These are phyloP conservation scores for Erigeron philadelphicus DNA, from an alignment of 140 eudicot genomes.

Conservation along the genomic window DNA sequence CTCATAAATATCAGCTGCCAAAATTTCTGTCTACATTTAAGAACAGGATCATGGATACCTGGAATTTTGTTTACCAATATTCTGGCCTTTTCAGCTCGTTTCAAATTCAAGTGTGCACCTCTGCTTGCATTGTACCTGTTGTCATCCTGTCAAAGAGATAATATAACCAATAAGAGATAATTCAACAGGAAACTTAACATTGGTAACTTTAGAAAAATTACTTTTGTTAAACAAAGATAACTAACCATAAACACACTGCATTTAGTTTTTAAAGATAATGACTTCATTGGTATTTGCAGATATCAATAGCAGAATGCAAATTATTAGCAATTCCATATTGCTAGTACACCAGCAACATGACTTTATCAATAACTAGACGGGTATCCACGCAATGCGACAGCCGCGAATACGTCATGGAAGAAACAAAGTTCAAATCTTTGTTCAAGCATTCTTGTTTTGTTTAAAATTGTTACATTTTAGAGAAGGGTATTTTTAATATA, in stretches of 20 bases:
- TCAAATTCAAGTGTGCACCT: conserved; percentile 93
- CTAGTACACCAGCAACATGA: too few relatives aligned
- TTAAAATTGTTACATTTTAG: too few relatives aligned
- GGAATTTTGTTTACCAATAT: conserved; percentile 86
- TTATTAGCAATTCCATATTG: neutral
- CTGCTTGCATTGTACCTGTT: conserved; percentile 90
- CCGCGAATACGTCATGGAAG: too few relatives aligned
- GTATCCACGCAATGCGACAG: too few relatives aligned
- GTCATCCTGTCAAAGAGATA: conserved; percentile 58
- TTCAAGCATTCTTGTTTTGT: too few relatives aligned
- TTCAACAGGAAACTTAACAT: neutral
- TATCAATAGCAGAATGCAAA: neutral
- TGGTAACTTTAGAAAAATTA: neutral
- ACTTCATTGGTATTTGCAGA: neutral
- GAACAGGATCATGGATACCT: conserved; percentile 36
- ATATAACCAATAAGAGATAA: conserved; percentile 3
- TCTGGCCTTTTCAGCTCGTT: conserved; percentile 94
- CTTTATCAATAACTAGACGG: too few relatives aligned
- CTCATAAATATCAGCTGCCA: neutral
- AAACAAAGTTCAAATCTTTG: too few relatives aligned
- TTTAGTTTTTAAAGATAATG: neutral
- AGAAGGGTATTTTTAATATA: too few relatives aligned
- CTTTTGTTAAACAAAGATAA: neutral
- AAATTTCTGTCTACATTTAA: neutral
- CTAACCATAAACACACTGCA: neutral